Base-by-base conservation (phyloP, 169 alveolate genomes). In the Haemoproteus tartakovskyi region DNA sequence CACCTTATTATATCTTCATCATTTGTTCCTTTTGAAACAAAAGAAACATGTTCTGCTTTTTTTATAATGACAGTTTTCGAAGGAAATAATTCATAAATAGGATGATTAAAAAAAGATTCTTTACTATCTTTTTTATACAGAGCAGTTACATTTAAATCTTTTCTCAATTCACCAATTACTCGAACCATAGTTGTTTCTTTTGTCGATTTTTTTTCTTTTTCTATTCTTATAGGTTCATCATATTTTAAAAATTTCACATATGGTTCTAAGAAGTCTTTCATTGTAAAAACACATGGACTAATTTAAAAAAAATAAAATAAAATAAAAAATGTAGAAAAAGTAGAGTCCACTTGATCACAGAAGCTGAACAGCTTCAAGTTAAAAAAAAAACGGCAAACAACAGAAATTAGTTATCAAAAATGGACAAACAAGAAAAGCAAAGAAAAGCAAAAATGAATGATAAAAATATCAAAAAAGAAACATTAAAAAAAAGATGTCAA, bases 131-230 rank as follows among this genome's bases (percentile, higher is more conserved):
- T 67, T 67, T 67, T 67, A 30, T 67, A 67, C 22, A 40, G 30
- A 8, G 56, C 36, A 21, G 40, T 67, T 12, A 70, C 51, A n/a
- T 60, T 56, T 41, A 67, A 52, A 33, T 67, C 56, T 41, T 67
- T 67, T 22, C 82, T 30, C 3, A 67, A 54, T 54, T 67, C 70
- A 21, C 56, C 47, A 27, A 67, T 67, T 11, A 67, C 74, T 33
- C 82, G 30, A 30, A 67, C 70, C 9, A 67, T 67, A 47, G 51
- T 67, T 46, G 51, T 67, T 11, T 67, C 82, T 29, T 67, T 54
- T 22, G 41, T n/a, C 9, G 22, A 41, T 12, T 47, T 67, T 40
- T 67, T 70, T 29, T 46, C 82, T 52, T 67, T 67, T 46, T 67
- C 82, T 9, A 67, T 30, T 29, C 51, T 43, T 40, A 67, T 38